Base-by-base conservation (phyloP, 257 asterid genomes). In the Forsythia suspensa region DNA sequence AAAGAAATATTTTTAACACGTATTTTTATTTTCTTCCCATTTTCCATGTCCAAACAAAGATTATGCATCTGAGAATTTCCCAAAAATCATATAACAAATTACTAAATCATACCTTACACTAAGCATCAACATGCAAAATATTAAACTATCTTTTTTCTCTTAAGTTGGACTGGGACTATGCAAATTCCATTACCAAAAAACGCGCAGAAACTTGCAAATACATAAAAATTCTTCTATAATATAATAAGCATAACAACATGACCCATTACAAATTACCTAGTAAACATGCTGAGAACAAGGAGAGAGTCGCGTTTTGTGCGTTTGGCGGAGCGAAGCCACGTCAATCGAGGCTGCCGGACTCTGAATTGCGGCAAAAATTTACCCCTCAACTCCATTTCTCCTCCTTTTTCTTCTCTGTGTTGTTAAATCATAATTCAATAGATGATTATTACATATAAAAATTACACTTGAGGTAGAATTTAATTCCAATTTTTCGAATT, bases 361-460 rank as follows among this genome's bases (percentile, higher is more conserved):
- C 76, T 38, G 70, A 89, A 80, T 69, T 86, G 86, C 70, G 87
- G 93, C 78, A 90, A 71, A 76, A 93, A 87, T 70, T 51, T 72
- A 24, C 89, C 89, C 72, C 80, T 86, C 77, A 93, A 85, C 92
- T 91, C 97, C 97, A 93, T 93, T 37, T 24, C 73, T 46, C 76
- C 41, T n/a, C 37, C 68, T 24, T 36, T 10, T 16, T 38, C 52
- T 46, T 29, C 57, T 79, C 40, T 44, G 63, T 43, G 15, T 61
- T 40, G 72, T 20, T 13, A 10, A 84, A 72, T 81, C 75, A 82
- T 78, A 83, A 70, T 37, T 24, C 42, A 61, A 73, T 40, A 36
- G 21, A 39, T 76, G 75, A 78, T 55, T 46, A 73, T 70, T 40
- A 72, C 11, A n/a, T 6, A 20, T 1, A 52, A 4, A 43, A 55